Evolutionary conservation across 169 alveolate species (phyloP).

Genomic region (Eimeria tenella): DNA sequence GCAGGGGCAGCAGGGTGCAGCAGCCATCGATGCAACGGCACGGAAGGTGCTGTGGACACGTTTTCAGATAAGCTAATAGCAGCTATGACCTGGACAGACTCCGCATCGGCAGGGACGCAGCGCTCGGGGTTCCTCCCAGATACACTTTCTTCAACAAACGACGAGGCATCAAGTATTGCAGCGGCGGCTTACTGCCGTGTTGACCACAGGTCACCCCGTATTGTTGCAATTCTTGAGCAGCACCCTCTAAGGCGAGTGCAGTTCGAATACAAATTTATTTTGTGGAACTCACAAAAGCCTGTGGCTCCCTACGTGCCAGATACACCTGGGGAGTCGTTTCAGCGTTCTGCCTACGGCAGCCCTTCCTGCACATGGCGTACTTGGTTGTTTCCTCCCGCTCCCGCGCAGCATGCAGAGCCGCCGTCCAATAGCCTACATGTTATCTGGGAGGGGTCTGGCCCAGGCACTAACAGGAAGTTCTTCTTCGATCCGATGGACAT

Average conservation of each 20-base stretch:
- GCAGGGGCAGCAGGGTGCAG: conserved; percentile 17
- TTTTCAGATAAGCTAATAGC: conserved; percentile 55
- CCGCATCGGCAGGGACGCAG: background rate
- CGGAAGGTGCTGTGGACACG: background rate
- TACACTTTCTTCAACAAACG: background rate
- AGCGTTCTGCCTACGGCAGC: conserved; percentile 67
- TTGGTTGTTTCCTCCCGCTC: conserved; percentile 78
- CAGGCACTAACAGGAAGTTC: conserved; percentile 70
- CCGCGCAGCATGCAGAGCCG: conserved; percentile 64
- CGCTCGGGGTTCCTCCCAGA: background rate
- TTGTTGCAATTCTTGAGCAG: conserved; percentile 50
- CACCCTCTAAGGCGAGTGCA: conserved; percentile 61
- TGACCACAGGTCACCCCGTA: conserved; percentile 51
- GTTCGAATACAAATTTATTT: conserved; percentile 74
- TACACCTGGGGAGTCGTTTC: conserved; percentile 63
- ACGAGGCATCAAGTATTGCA: conserved; percentile 44
- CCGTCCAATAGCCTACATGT: conserved; percentile 35
- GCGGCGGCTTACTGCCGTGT: conserved; percentile 68
- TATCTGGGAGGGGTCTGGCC: conserved; percentile 77
- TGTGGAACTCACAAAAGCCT: conserved; percentile 52
- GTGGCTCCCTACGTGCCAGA: conserved; percentile 60
- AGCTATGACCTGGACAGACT: conserved; percentile 23
- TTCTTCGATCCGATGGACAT: conserved; percentile 74
- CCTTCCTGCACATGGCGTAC: conserved; percentile 70
- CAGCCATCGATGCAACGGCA: background rate